A percentile compares a stretch with the other conserved stretches of the same genome.
These are phyloP conservation scores for Tricholoma sp. DNA, from an alignment of 768 basidiomycete species.

Conservation along the genomic window DNA sequence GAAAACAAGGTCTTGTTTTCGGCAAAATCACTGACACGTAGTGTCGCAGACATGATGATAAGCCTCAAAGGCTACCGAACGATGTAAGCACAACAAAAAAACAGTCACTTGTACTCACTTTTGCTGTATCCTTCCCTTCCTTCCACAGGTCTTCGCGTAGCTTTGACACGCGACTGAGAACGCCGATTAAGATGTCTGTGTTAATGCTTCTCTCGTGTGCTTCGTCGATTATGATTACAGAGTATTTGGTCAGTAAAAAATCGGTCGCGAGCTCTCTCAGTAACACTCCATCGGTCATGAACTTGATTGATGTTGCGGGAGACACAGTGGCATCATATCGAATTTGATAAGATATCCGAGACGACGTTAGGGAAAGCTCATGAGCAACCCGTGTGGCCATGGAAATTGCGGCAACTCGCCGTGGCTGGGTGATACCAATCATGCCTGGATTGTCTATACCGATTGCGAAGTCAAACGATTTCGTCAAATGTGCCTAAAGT, in stretches of 20 bases:
- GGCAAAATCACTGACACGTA: conserved; percentile 89
- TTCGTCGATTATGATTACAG: conserved; percentile 94
- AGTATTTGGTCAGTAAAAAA: conserved; percentile 91
- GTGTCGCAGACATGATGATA: conserved; percentile 98
- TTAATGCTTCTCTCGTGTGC: conserved; percentile 98
- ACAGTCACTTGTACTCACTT: conserved; percentile 37
- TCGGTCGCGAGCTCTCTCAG: conserved; percentile 89
- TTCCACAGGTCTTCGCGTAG: conserved; percentile 89
- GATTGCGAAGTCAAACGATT: conserved; percentile 7
- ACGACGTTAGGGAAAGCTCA: conserved; percentile 81
- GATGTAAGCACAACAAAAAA: conserved; percentile 3
- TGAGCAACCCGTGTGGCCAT: conserved; percentile 92
- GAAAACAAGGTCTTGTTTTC: conserved; percentile 80
- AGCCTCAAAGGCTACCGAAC: conserved; percentile 71
- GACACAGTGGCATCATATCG: conserved; percentile 95
- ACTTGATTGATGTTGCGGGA: conserved; percentile 88
- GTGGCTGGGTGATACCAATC: conserved; percentile 96
- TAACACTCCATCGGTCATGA: conserved; percentile 99
- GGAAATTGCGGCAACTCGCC: conserved; percentile 95
- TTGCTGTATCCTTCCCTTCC: conserved; percentile 63
- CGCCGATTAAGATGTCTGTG: conserved; percentile 95
- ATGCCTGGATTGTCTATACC: conserved; percentile 88
- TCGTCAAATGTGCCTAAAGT: background rate
- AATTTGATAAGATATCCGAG: conserved; percentile 92
- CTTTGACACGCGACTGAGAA: conserved; percentile 89